These are phyloP conservation scores for Calonectria fujianensis DNA, from an alignment of 2,329 filamentous ascomycete species.

Conservation along the genomic window DNA sequence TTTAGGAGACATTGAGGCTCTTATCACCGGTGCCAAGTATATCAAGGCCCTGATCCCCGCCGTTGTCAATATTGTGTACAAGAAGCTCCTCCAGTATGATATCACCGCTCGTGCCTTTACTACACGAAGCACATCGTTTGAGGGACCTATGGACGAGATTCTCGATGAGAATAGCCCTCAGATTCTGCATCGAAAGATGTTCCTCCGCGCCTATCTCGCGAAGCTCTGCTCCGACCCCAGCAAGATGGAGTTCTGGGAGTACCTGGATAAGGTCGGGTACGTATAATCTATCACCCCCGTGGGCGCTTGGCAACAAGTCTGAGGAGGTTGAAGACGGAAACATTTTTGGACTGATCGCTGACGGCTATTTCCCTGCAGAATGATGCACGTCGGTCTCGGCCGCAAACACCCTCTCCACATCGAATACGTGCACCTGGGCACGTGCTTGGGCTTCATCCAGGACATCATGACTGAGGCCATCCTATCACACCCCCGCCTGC, in stretches of 20 bases:
- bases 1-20: constrained; percentile 82
- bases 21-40: constrained; percentile 82
- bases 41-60: constrained; percentile 88
- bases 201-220: constrained; percentile 83
- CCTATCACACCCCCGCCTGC: constrained; percentile 80
- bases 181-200: constrained; percentile 86
- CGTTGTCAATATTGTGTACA: constrained; percentile 89
- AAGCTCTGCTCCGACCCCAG: constrained; percentile 85
- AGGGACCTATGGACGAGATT: constrained; percentile 79
- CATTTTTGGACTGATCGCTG: background rate
- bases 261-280: constrained; percentile 87
- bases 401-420: constrained; percentile 83
- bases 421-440: constrained; percentile 87
- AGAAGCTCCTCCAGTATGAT: constrained; percentile 86
- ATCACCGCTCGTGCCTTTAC: constrained; percentile 87
- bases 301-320: background rate
- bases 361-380: constrained; percentile 60
- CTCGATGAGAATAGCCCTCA: constrained; percentile 82
- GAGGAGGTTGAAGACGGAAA: background rate
- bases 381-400: constrained; percentile 88
- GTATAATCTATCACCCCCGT: constrained; percentile 53
- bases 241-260: constrained; percentile 87
- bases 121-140: constrained; percentile 77
- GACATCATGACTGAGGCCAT: constrained; percentile 87
- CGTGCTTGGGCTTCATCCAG: constrained; percentile 83